Percentiles rank a stretch among this genome's conserved stretches.
phyloP scores from a whole-genome alignment of 257 asterid genomes.

The Hygrophila difformis region DNA sequence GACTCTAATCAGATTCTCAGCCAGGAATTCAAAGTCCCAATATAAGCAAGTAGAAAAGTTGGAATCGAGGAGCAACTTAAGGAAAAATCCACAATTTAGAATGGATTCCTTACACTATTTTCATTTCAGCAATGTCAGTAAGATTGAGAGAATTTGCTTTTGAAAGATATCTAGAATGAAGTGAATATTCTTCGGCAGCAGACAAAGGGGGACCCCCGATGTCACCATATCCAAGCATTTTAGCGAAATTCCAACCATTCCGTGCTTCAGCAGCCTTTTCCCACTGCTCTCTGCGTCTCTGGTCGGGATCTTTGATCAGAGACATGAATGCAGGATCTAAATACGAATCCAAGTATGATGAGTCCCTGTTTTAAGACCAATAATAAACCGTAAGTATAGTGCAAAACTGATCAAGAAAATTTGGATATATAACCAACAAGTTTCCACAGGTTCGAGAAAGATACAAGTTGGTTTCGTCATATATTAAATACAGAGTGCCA shows the following conservation, averaged over 20 bases:
- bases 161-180: conserved; percentile 70
- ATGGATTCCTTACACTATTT: conserved; percentile 61
- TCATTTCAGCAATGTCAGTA: conserved; percentile 73
- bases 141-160: conserved; percentile 69
- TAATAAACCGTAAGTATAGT: neutral
- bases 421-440: conserved; percentile 11
- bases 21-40: too few species aligned
- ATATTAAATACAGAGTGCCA: neutral
- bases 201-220: conserved; percentile 64
- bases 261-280: conserved; percentile 62
- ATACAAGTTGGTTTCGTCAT: neutral
- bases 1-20: too few species aligned
- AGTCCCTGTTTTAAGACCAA: conserved; percentile 27
- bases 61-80: neutral
- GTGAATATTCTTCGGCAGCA: conserved; percentile 70
- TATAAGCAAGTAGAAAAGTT: neutral
- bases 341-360: conserved; percentile 60
- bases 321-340: conserved; percentile 83
- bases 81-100: conserved; percentile 2
- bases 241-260: conserved; percentile 44
- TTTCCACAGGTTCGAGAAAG: conserved; percentile 5
- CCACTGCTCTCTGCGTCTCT: conserved; percentile 66
- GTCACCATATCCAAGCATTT: conserved; percentile 70
- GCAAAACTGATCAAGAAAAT: conserved; percentile 1
- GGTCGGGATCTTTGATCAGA: conserved; percentile 69